These are phyloP conservation scores for Myxozyma neotropica DNA, from an alignment of 805 yeast species.

Conservation along the genomic window DNA sequence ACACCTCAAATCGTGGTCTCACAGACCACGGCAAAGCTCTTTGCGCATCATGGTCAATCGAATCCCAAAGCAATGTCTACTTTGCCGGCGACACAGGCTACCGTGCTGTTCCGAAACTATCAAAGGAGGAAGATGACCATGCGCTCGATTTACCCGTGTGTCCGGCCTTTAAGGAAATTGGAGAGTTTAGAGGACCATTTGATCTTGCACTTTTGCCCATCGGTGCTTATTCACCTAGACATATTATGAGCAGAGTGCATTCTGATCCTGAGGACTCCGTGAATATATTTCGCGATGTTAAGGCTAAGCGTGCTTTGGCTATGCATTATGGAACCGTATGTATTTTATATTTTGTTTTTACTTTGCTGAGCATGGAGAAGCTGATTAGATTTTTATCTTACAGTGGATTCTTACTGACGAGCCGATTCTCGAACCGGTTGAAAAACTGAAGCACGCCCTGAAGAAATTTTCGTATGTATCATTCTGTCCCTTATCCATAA, in stretches of 20 bases:
- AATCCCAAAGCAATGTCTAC: constrained; percentile 5
- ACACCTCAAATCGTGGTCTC: constrained; percentile 15
- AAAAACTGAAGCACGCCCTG: constrained; percentile 23
- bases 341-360: neutral
- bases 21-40: constrained; percentile 20
- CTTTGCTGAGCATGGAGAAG: neutral
- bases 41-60: constrained; percentile 27
- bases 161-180: constrained; percentile 28
- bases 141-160: constrained; percentile 24
- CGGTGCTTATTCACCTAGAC: constrained; percentile 32
- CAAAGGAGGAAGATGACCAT: constrained; percentile 21
- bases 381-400: neutral
- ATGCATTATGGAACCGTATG: constrained; percentile 30
- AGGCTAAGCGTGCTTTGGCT: constrained; percentile 25
- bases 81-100: constrained; percentile 75
- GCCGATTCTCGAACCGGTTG: constrained; percentile 25
- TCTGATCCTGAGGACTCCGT: constrained; percentile 26
- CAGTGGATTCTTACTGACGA: constrained; percentile 27
- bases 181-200: constrained; percentile 26
- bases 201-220: constrained; percentile 28
- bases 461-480: constrained; percentile 4
- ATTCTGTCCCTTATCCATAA: no score
- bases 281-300: constrained; percentile 20
- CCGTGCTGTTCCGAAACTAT: constrained; percentile 26
- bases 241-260: constrained; percentile 29